Percentiles rank a stretch among this genome's conserved stretches.
Conservation (phyloP, 139 green algal species). For the Chlamydomonas applanata region DNA sequence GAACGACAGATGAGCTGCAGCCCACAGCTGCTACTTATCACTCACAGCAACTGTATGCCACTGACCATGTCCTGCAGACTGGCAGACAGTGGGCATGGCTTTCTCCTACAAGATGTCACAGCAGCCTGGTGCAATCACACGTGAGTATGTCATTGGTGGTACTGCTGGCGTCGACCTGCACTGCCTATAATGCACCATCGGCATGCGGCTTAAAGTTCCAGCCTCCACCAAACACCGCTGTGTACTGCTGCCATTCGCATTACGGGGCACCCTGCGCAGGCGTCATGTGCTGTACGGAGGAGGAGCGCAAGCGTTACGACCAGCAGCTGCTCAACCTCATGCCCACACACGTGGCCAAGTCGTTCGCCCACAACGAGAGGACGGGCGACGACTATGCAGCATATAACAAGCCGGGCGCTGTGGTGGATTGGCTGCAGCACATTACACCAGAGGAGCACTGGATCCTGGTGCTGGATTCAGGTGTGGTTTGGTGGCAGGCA, state of each 20-base stretch:
- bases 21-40: too few species aligned
- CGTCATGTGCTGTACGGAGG: constrained; percentile 71
- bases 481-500: neutral
- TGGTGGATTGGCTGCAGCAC: constrained; percentile 66
- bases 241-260: too few species aligned
- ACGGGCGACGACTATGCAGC: constrained; percentile 34
- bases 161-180: too few species aligned
- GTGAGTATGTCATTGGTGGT: constrained; percentile 13
- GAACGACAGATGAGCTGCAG: too few species aligned
- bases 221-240: too few species aligned
- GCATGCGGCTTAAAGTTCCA: too few species aligned
- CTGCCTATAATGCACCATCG: too few species aligned
- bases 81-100: constrained; percentile 50
- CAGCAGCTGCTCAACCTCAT: constrained; percentile 29
- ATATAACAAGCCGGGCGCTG: constrained; percentile 77
- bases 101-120: constrained; percentile 54
- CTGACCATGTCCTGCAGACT: constrained; percentile 14
- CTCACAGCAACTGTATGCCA: neutral
- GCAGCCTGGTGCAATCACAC: constrained; percentile 64
- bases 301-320: constrained; percentile 46
- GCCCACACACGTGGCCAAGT: constrained; percentile 38
- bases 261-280: too few species aligned
- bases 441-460: constrained; percentile 33
- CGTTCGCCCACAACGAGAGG: constrained; percentile 33
- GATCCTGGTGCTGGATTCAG: constrained; percentile 40